Evolutionary conservation across 306 rosid genomes (phyloP), one percentile per base, ranked within the genome.

Genomic region (Comarum palustre): DNA sequence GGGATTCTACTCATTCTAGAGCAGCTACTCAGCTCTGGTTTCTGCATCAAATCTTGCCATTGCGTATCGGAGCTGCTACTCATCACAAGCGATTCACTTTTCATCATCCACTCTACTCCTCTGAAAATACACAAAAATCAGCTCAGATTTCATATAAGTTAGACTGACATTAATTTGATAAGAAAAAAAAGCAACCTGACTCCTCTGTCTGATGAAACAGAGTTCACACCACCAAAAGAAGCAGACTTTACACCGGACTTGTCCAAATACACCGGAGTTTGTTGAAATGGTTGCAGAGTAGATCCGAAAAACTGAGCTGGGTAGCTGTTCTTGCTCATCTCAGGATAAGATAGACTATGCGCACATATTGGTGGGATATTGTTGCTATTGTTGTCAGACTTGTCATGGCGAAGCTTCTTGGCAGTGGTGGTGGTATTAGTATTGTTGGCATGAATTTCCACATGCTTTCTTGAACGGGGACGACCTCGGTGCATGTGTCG

Each of bases 381-480:
- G 27, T 57, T 57, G 64, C 38, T 34, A 5, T 34, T 34, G 38
- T 38, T 38, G 41, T n/a, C n/a, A n/a, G n/a, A n/a, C n/a, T n/a
- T n/a, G n/a, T 83, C 88, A 41, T 71, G 84, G 79, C 94, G 89
- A 71, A 80, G 47, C 84, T 74, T 88, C 72, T 88, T 88, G 68
- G 69, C 75, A 51, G 27, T 20, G 70, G 16, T 55, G 2, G 47
- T 3, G 60, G 62, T n/a, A 27, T 48, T 15, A 38, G 77, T 39
- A 71, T 32, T 25, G 72, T 73, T 69, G 76, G 81, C 74, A 52
- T 81, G 88, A 84, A 81, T 71, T 90, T 90, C 96, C 96, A 90
- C 96, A 88, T 83, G 94, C 96, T 90, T 90, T 90, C 96, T 90
- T 90, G 96, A 91, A 91, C 97, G 97, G 83, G 92, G 90, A 82